Base-by-base conservation (phyloP, 805 yeast species). In the Starmera dryadoides region DNA sequence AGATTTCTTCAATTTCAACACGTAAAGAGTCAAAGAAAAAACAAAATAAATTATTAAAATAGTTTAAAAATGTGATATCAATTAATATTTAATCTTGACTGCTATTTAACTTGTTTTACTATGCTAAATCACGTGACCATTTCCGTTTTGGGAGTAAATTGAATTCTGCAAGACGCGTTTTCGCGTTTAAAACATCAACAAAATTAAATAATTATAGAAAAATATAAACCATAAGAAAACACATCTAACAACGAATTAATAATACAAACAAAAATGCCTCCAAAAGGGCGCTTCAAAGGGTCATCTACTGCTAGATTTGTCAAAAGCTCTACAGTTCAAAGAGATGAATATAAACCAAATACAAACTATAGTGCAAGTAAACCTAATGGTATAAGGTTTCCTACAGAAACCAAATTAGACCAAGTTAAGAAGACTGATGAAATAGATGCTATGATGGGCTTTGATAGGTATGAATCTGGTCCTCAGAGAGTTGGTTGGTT, bases 361-460 rank as follows among this genome's bases (percentile, higher is more conserved):
- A 67, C 68, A 21, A 62, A 63, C 62, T n/a, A n/a, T 3, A 50
- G 57, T 26, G 55, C 56, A 37, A 65, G 62, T 43, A 53, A 73
- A 29, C 57, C 60, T 31, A 37, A 32, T 9, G 42, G 31, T 26
- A 39, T 26, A 31, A 43, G 50, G 22, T n/a, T n/a, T n/a, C 38
- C 41, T 30, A 40, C 49, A 19, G 52, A 48, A 22, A 42, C 49
- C 31, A 76, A 65, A 42, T 56, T 71, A 39, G 82, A 79, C 20
- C 68, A 79, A 21, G 77, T 75, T 10, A 69, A 66, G 49, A 72
- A 75, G 43, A 67, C 77, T 8, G 95, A 88, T 52, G 68, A 71
- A 22, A 65, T 89, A 9, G 98, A 91, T 53, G 58, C 79, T 1
- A 60, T 75, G 41, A 87, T 94, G 93, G 98, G 98, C 11, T 93